phyloP scores from a whole-genome alignment of 768 basidiomycete species.

The Gymnopilus dilepis region DNA sequence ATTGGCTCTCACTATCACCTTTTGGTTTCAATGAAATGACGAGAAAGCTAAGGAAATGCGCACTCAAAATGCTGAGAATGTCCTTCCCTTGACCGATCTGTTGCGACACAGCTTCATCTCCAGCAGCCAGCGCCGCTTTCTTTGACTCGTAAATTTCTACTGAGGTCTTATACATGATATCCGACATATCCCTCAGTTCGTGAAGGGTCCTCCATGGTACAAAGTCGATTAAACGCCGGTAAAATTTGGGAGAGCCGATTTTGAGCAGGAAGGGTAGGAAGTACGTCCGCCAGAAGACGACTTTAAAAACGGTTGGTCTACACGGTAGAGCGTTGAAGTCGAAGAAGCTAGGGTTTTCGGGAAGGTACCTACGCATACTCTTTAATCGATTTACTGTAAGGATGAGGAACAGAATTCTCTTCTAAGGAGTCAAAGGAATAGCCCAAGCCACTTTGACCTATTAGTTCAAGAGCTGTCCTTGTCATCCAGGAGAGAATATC shows the following conservation, averaged over 20 bases:
- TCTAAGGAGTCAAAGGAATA: conserved; percentile 44
- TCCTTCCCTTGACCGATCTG: conserved; percentile 47
- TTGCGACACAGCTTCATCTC: conserved; percentile 35
- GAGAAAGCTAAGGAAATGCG: conserved; percentile 15
- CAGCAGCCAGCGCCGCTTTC: conserved; percentile 37
- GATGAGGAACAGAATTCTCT: conserved; percentile 34
- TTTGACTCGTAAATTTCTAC: conserved; percentile 41
- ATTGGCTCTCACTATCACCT: conserved; percentile 40
- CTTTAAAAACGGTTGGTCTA: background rate
- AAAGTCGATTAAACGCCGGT: conserved; percentile 37
- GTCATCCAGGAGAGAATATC: conserved; percentile 42
- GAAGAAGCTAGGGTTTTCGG: background rate
- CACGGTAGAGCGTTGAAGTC: background rate
- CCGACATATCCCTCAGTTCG: conserved; percentile 36
- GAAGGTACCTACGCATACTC: conserved; percentile 30
- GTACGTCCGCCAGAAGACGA: conserved; percentile 4
- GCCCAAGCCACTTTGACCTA: conserved; percentile 53
- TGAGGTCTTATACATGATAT: conserved; percentile 41
- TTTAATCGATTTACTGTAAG: conserved; percentile 36
- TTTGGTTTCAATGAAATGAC: background rate
- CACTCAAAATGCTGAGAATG: conserved; percentile 53
- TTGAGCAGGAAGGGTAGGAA: conserved; percentile 25
- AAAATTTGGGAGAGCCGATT: conserved; percentile 34
- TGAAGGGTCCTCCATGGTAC: conserved; percentile 39
- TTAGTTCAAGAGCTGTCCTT: conserved; percentile 51